Evolutionary conservation across 1,284 basidiomycete genomes (phyloP), one percentile per base, ranked within the genome.

Genomic region (Tilletia indica): DNA sequence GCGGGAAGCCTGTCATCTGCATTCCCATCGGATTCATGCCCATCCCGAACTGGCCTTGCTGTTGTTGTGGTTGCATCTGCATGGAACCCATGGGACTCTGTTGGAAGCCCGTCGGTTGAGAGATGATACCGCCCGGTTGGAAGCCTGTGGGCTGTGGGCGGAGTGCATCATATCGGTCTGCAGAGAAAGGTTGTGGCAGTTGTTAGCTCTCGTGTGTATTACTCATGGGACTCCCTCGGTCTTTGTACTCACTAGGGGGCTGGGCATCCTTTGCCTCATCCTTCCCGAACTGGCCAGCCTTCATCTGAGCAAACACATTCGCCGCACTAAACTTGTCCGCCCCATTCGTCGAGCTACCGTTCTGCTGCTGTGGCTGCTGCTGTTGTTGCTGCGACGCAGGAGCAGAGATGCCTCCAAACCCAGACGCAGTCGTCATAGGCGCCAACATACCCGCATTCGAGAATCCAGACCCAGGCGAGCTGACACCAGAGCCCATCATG

Each of bases 61-160:
- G 67, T 49, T 68, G 67, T 19, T 42, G 67, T 25, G 39, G 67
- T 34, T 47, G 39, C 45, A 21, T 34, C 21, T 68, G 48, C 19
- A 21, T 19, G 2, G 38, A 4, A 5, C 12, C 6, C 42, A 45
- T 45, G 6, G 42, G 42, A 54, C 5, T 16, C 49, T 54, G 49
- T 5, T 4, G 8, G 38, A 64, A 64, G 9, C 61, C 61, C 3
- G 61, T 64, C 14, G 61, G 61, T 39, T 64, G 61, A 14, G 61
- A 64, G 14, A 64, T 19, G 34, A 64, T 38, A 19, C 61, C 61
- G 2, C 61, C 61, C 4, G 61, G 61, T 16, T 78, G 76, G 76
- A 82, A 84, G 8, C 82, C 82, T 2, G 82, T 84, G 9, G 83
- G 82, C 71, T 84, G 83, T 2, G 82, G 81, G 39, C 82, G 76